These are phyloP conservation scores for Entoloma clypeatum DNA, from an alignment of 1,284 basidiomycete genomes.

Conservation along the genomic window DNA sequence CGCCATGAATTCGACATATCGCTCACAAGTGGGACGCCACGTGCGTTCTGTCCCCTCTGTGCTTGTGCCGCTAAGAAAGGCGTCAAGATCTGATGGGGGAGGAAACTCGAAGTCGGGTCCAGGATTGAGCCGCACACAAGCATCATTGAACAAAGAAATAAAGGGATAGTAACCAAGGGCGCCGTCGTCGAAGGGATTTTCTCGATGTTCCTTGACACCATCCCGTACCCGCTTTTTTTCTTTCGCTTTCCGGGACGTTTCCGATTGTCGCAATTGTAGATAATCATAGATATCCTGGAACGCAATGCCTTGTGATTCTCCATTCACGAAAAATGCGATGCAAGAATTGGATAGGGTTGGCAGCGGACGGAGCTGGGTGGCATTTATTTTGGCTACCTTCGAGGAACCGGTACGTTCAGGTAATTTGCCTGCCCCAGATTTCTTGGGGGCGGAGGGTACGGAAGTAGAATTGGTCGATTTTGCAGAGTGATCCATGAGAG, in stretches of 20 bases:
- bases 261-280: conserved; percentile 72
- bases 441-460: conserved; percentile 59
- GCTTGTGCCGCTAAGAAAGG: conserved; percentile 39
- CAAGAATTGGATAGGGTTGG: conserved; percentile 71
- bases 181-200: conserved; percentile 92
- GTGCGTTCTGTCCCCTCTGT: conserved; percentile 33
- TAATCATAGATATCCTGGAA: conserved; percentile 91
- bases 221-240: conserved; percentile 58
- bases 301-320: conserved; percentile 80
- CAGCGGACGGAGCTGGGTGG: conserved; percentile 56
- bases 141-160: conserved; percentile 90
- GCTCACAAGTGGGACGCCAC: conserved; percentile 76
- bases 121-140: conserved; percentile 80
- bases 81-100: conserved; percentile 73
- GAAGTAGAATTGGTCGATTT: conserved; percentile 56
- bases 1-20: conserved; percentile 74
- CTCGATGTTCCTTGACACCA: conserved; percentile 67
- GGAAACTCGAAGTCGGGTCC: conserved; percentile 83
- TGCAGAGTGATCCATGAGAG: conserved; percentile 69
- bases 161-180: conserved; percentile 95
- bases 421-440: conserved; percentile 60
- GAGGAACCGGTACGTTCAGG: conserved; percentile 46
- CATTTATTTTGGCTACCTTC: conserved; percentile 26
- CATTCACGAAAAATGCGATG: conserved; percentile 92
- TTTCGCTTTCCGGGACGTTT: conserved; percentile 50